A percentile compares a stretch with the other conserved stretches of the same genome.
These are phyloP conservation scores for Lachnum nothofagi DNA, from an alignment of 2,329 filamentous ascomycete genomes.

Conservation along the genomic window DNA sequence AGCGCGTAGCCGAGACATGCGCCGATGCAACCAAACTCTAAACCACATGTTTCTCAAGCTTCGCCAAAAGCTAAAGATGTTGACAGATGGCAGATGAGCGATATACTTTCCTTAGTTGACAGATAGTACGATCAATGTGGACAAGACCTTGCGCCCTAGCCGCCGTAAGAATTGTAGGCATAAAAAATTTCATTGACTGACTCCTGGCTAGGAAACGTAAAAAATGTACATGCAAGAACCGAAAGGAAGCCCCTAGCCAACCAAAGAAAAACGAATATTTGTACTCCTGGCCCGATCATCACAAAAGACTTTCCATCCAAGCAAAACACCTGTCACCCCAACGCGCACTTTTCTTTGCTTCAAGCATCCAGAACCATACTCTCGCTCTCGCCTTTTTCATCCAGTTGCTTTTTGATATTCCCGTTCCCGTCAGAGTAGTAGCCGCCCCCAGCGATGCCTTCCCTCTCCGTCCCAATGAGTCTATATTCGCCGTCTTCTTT, in stretches of 20 bases:
- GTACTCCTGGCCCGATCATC: not conserved
- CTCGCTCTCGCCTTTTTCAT: slow-evolving; percentile 24
- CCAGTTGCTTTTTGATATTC: slow-evolving; percentile 24
- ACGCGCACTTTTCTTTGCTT: too few relatives aligned
- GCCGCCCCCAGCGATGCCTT: slow-evolving; percentile 26
- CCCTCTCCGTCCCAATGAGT: slow-evolving; percentile 43
- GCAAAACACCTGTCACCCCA: not conserved
- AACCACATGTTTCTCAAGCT: too few relatives aligned
- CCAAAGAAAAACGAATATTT: not conserved
- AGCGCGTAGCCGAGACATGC: too few relatives aligned
- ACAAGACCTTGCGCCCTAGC: too few relatives aligned
- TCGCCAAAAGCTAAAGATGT: too few relatives aligned
- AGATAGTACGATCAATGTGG: too few relatives aligned
- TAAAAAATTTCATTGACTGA: not conserved
- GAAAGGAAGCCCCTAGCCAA: not conserved
- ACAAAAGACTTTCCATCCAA: not conserved
- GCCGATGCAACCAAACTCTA: too few relatives aligned
- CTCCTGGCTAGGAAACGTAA: not conserved
- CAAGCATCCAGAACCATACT: slow-evolving; percentile 27
- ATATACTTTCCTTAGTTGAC: too few relatives aligned
- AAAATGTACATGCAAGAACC: not conserved
- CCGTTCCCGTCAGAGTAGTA: slow-evolving; percentile 33
- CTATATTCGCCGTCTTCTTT: slow-evolving; percentile 53
- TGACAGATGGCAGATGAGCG: too few relatives aligned
- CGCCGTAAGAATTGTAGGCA: too few relatives aligned